Base-by-base conservation (phyloP, 1,284 basidiomycete species). In the Bjerkandera adusta region DNA sequence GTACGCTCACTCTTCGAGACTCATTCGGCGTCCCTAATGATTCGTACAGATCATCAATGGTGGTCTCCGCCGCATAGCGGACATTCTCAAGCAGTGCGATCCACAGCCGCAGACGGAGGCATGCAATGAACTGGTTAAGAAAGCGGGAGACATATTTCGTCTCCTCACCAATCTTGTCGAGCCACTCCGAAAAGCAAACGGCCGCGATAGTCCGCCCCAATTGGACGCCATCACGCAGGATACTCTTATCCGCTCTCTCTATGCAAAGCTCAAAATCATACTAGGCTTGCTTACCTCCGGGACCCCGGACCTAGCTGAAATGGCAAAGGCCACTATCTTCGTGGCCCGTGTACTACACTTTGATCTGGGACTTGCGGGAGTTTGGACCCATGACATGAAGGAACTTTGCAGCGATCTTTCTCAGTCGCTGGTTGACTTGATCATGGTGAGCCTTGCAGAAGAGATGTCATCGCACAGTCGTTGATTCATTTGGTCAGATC, bases 261-360 rank as follows among this genome's bases (percentile, higher is more conserved):
- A 65, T 18, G 12, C 13, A 7, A 18, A 27, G n/a, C 21, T 46
- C 12, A 22, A 30, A 22, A 49, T 48, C 59, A 24, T 42, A 53
- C 7, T 58, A 57, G 26, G 48, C 60, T 24, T 46, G 48, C 12
- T 35, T 49, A 36, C 36, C 52, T 21, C 36, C 47, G 42, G 50
- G 52, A 35, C 53, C 51, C 30, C 21, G 51, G 32, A 26, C 50
- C 29, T 27, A 15, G 25, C 49, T 29, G 49, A 57, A 15, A 53
- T 57, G 3, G 59, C 61, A 1, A 59, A 64, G 56, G 45, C 58
- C 10, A 60, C 76, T 12, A 65, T 81, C 24, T 71, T 89, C 36
- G 59, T 88, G 22, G 71, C 77, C 3, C 76, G 87, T 3, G 64
- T 90, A 15, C 53, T 88, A 22, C 89, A 91, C 55, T 89, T 90